Base-by-base conservation (phyloP, 2,329 filamentous ascomycete genomes). In the Fusarium sp. region DNA sequence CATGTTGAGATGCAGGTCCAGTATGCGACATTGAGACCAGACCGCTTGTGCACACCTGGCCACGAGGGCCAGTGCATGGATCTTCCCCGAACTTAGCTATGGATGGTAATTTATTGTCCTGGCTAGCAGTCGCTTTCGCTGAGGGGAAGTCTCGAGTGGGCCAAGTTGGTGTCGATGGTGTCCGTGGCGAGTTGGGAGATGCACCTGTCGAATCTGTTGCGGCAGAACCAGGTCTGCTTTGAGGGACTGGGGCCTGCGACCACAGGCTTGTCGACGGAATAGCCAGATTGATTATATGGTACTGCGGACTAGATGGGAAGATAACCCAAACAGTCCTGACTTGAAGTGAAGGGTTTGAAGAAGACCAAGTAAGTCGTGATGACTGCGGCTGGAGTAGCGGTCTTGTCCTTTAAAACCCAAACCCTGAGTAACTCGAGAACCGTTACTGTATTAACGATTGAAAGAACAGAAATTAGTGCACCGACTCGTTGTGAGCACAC, bases 1-100 rank as follows among this genome's bases (percentile, higher is more conserved):
- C 80, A 84, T 87, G 84, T 79, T 81, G 84, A 86, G 86, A 82
- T 81, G 82, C 83, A 84, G 84, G 80, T 76, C 83, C 85, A 83
- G 84, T 86, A 84, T 89, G 87, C 83, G 88, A 89, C 89, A 90
- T 90, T 83, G 87, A 86, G 83, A 82, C 82, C 85, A 84, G 84
- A 81, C 87, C 86, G 84, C 87, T 86, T 84, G 80, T 82, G 79
- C 81, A 79, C 81, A 81, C 81, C 78, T 82, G 81, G 81, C 82
- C 83, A 80, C 80, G 80, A 81, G 81, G 82, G 82, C 82, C 83
- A 80, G 83, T 81, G 86, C 88, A 90, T 90, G 84, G 88, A 88
- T 83, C 78, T 73, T 72, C 73, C 46, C 56, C 71, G 49, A 65
- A 61, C 32, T 59, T 63, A 63, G 69, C 56, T 63, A 75, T 70